Evolutionary conservation across 192 early-diverging fungal species (phyloP).

Genomic region (Backusella mclennaniae): DNA sequence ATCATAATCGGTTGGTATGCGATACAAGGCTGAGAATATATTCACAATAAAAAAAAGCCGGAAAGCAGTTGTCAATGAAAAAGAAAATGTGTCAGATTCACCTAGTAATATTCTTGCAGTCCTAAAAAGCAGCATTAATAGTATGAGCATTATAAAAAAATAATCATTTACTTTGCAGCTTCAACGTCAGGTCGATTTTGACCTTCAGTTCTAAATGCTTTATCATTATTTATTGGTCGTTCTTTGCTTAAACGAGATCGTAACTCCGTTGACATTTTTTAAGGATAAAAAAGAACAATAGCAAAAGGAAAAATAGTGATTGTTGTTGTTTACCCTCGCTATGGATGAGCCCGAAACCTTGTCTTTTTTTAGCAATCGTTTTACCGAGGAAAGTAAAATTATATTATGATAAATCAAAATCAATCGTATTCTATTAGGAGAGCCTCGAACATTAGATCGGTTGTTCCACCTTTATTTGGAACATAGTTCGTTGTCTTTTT

Average conservation of each 20-base stretch:
- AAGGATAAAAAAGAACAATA: background rate
- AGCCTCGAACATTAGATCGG: too few species aligned
- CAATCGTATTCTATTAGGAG: too few species aligned
- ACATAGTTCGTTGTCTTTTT: too few species aligned
- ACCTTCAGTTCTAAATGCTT: background rate
- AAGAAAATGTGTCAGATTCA: constrained; percentile 26
- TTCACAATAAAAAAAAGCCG: constrained; percentile 49
- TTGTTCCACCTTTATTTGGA: too few species aligned
- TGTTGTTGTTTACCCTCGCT: background rate
- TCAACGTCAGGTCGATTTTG: background rate
- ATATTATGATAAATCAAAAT: too few species aligned
- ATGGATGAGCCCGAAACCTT: background rate
- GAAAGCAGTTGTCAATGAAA: constrained; percentile 42
- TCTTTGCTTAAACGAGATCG: background rate
- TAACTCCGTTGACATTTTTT: background rate
- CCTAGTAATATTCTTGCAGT: constrained; percentile 6
- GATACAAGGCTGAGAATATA: constrained; percentile 49
- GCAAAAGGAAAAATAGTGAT: background rate
- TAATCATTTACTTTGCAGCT: background rate
- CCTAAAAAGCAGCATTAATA: background rate
- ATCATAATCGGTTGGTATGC: constrained; percentile 75
- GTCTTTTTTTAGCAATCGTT: background rate
- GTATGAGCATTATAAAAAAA: background rate
- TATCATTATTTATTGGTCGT: background rate
- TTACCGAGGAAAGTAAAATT: constrained; percentile 2